These are phyloP conservation scores for Prunus armeniaca DNA, from an alignment of 306 rosid genomes.

Conservation along the genomic window DNA sequence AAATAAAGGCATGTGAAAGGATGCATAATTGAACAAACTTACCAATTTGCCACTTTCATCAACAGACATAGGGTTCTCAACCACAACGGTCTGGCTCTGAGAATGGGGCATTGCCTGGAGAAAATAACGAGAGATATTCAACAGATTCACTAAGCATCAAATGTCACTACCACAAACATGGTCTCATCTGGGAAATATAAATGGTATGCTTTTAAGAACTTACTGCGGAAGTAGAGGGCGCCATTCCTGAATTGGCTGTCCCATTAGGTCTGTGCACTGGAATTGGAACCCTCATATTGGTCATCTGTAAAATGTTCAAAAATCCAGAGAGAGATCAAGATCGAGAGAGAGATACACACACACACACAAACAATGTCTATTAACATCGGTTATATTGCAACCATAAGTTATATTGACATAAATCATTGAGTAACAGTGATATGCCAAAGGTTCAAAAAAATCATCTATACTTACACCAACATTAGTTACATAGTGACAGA, in stretches of 20 bases:
- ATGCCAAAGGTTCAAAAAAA: background rate
- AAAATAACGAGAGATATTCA: slow-evolving; percentile 3
- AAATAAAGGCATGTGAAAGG: slow-evolving; percentile 15
- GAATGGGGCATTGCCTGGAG: slow-evolving; percentile 53
- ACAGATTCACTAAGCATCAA: slow-evolving; percentile 10
- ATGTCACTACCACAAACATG: background rate
- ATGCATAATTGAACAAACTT: slow-evolving; percentile 9
- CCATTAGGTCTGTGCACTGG: slow-evolving; percentile 80
- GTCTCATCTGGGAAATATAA: slow-evolving; percentile 3
- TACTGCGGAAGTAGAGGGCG: slow-evolving; percentile 81
- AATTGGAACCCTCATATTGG: slow-evolving; percentile 71
- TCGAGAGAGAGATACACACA: background rate
- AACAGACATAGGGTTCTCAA: slow-evolving; percentile 95
- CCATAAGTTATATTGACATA: background rate
- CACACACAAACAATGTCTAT: background rate
- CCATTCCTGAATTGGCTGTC: slow-evolving; percentile 50
- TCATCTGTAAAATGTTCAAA: slow-evolving; percentile 38
- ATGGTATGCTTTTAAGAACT: slow-evolving; percentile 21
- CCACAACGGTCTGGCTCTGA: slow-evolving; percentile 90
- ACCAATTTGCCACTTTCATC: slow-evolving; percentile 97
- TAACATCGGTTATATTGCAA: background rate
- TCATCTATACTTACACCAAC: slow-evolving; percentile 61
- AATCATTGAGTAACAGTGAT: background rate
- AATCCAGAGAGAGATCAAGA: background rate
- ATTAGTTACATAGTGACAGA: slow-evolving; percentile 86